Conservation (phyloP, 306 rosid species). For the Prinsepia uniflora region DNA sequence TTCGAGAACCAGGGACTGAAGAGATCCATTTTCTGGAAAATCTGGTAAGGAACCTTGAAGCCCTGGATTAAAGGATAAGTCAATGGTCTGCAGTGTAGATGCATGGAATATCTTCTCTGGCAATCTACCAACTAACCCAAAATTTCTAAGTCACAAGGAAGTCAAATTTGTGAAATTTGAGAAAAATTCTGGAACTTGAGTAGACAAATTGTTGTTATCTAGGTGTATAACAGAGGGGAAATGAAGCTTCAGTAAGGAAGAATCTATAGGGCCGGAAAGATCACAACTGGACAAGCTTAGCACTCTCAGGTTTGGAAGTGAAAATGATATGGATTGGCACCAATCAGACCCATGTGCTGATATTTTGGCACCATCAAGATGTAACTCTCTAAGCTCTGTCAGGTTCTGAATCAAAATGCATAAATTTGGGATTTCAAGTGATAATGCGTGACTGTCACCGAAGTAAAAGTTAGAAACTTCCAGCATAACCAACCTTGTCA, state of each 20-base stretch:
- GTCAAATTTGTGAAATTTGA: constrained; percentile 25
- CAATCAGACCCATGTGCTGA: constrained; percentile 40
- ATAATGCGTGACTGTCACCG: too few relatives aligned
- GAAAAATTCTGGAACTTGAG: constrained; percentile 22
- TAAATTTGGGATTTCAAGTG: too few relatives aligned
- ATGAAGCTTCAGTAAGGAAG: constrained; percentile 12
- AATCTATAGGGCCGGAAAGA: constrained; percentile 15
- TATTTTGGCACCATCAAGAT: constrained; percentile 45
- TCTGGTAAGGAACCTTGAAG: constrained; percentile 32
- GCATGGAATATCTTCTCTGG: constrained; percentile 30
- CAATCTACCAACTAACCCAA: constrained; percentile 12
- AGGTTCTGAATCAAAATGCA: constrained; percentile 20
- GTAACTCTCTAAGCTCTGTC: constrained; percentile 27
- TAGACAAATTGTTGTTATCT: not conserved
- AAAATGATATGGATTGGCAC: constrained; percentile 31
- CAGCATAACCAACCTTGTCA: too few relatives aligned
- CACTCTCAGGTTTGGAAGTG: constrained; percentile 20
- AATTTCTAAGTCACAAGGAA: not conserved
- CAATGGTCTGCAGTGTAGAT: constrained; percentile 20
- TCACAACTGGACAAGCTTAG: constrained; percentile 21
- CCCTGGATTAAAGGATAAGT: not conserved
- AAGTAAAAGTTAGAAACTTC: too few relatives aligned
- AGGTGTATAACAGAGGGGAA: constrained; percentile 25
- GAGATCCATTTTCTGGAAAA: constrained; percentile 8
- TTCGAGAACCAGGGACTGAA: not conserved